Evolutionary conservation across 2,329 filamentous ascomycete species (phyloP), one percentile per base, ranked within the genome.

Genomic region (Chrysoporthe puriensis): DNA sequence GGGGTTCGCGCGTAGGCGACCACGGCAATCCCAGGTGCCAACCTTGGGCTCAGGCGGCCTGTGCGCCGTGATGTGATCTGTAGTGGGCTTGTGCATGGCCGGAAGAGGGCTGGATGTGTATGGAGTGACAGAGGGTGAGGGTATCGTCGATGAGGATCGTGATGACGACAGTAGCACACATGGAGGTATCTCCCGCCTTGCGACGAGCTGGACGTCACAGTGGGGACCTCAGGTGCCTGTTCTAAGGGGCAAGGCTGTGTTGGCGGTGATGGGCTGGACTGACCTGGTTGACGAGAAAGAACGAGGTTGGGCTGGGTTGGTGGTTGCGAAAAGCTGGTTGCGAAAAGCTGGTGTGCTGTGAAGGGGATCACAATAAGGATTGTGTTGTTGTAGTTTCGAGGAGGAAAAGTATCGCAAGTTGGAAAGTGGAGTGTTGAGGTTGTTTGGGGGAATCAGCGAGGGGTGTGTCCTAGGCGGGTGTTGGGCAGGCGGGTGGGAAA

Each of bases 1-100:
- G 75, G 75, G 75, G 74, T 70, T 61, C 66, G 72, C 71, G 71
- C 71, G 74, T 72, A 72, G 71, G 69, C 65, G 68, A 69, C 71
- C 69, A 64, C 70, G 63, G 69, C 66, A 60, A 67, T 66, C 66
- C 63, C 65, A 64, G 68, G 62, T 62, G 69, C 57, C 61, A 64
- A 58, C 48, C 57, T 63, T 48, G 40, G 64, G 62, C 54, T 46
- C 60, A 60, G 18, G 62, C 69, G 60, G 58, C 57, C 52, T 34
- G 44, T 57, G 26, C 54, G 18, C 40, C 64, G 56, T 46, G 46
- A 43, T 40, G 54, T 57, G 69, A 40, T 16, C 26, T 54, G n/a
- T 48, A 40, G 61, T 21, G 46, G 50, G 16, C 59, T 57, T 46
- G 58, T 42, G 62, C 46, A 43, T 43, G 42, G 60, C 40, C 56